Evolutionary conservation across 768 basidiomycete genomes (phyloP).

Genomic region (Vishniacozyma victoriae): DNA sequence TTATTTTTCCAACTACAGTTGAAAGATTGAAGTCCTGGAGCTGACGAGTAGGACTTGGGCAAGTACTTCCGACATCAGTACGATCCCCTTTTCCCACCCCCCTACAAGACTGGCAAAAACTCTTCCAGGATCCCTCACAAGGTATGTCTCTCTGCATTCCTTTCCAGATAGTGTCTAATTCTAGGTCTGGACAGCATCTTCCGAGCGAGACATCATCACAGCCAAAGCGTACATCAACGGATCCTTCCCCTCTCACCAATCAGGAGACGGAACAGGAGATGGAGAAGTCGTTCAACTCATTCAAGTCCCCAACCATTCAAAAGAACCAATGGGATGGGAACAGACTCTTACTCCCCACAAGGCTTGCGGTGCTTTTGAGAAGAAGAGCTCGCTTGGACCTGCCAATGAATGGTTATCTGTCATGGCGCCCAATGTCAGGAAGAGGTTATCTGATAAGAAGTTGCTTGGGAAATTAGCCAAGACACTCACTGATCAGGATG

Average conservation of each 20-base stretch:
- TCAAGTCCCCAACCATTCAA: slow-evolving; percentile 47
- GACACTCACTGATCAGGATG: slow-evolving; percentile 42
- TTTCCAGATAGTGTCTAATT: background rate
- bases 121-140: slow-evolving; percentile 25
- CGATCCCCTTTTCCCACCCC: slow-evolving; percentile 31
- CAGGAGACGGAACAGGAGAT: slow-evolving; percentile 46
- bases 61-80: slow-evolving; percentile 41
- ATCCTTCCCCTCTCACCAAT: slow-evolving; percentile 46
- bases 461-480: slow-evolving; percentile 26
- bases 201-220: slow-evolving; percentile 45
- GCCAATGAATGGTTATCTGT: slow-evolving; percentile 45
- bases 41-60: slow-evolving; percentile 17
- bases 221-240: slow-evolving; percentile 47
- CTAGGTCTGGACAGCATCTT: slow-evolving; percentile 47
- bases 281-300: slow-evolving; percentile 45
- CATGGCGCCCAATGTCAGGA: slow-evolving; percentile 37
- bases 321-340: slow-evolving; percentile 47
- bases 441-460: slow-evolving; percentile 17
- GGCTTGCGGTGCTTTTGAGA: slow-evolving; percentile 48
- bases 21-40: background rate
- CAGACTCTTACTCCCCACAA: slow-evolving; percentile 48
- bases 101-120: slow-evolving; percentile 14
- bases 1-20: background rate
- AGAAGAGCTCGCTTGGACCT: slow-evolving; percentile 41
- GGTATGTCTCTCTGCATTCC: slow-evolving; percentile 9